Conservation (phyloP, 2,329 filamentous ascomycete genomes). For the Clonostachys byssicola region DNA sequence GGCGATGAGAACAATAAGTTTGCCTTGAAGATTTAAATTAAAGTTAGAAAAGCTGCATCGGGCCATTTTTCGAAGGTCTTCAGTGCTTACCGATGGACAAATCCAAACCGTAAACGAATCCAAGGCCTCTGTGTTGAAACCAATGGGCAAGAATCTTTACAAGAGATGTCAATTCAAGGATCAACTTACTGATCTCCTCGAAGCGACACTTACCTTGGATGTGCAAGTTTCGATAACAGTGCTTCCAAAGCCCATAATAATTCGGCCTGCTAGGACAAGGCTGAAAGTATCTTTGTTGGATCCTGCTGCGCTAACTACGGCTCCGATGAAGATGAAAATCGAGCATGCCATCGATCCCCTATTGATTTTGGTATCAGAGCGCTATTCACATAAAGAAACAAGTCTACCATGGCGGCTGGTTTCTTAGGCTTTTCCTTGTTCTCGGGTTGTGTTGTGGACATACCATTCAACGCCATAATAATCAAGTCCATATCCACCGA, state of each 20-base stretch:
- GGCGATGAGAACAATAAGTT: constrained; percentile 14
- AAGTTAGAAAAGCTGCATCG: background rate
- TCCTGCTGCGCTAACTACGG: constrained; percentile 13
- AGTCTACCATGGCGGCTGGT: too few species aligned
- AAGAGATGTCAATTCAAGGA: background rate
- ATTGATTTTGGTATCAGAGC: background rate
- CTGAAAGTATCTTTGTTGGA: constrained; percentile 11
- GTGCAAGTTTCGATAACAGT: constrained; percentile 16
- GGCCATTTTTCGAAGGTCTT: background rate
- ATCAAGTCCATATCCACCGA: constrained; percentile 16
- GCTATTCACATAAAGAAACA: too few species aligned
- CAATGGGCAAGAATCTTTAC: constrained; percentile 15
- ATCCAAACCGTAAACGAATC: constrained; percentile 14
- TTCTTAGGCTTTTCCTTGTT: too few species aligned
- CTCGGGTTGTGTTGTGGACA: background rate
- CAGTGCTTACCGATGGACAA: constrained; percentile 8
- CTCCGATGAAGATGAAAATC: constrained; percentile 12
- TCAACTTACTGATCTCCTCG: background rate
- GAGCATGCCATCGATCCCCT: constrained; percentile 15
- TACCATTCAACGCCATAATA: constrained; percentile 17
- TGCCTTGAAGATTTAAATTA: constrained; percentile 1
- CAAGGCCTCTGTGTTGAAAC: constrained; percentile 14
- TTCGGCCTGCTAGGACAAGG: constrained; percentile 11
- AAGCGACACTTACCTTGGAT: constrained; percentile 10
- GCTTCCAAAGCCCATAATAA: constrained; percentile 18